Conservation (phyloP, 2,329 filamentous ascomycete species). For the Stemphylium vesicarium region DNA sequence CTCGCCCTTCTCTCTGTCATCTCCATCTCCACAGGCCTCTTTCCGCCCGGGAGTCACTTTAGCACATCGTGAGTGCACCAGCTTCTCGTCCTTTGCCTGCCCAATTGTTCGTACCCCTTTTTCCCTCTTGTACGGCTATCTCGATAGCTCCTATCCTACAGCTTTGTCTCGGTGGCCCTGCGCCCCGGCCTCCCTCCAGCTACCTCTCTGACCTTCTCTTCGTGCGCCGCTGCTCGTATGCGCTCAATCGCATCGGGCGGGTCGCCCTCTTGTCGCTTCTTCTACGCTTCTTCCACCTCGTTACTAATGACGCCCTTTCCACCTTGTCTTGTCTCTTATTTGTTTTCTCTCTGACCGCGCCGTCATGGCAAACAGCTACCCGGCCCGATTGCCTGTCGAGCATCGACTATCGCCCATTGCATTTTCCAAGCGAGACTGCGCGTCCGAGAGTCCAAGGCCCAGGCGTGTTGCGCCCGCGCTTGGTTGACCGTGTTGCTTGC, state of each 20-base stretch:
- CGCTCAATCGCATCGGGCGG: slow-evolving; percentile 41
- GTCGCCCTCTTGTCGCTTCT: slow-evolving; percentile 37
- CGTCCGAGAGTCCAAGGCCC: slow-evolving; percentile 20
- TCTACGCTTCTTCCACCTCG: slow-evolving; percentile 23
- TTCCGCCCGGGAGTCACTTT: slow-evolving; percentile 29
- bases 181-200: slow-evolving; percentile 38
- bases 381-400: slow-evolving; percentile 38
- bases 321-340: slow-evolving; percentile 40
- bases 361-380: slow-evolving; percentile 52
- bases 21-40: slow-evolving; percentile 32
- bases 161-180: slow-evolving; percentile 42
- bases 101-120: slow-evolving; percentile 38
- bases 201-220: slow-evolving; percentile 42
- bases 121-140: slow-evolving; percentile 38
- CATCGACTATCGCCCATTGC: slow-evolving; percentile 28
- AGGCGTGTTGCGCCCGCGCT: slow-evolving; percentile 26
- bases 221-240: slow-evolving; percentile 39
- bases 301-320: slow-evolving; percentile 36
- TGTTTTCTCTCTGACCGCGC: slow-evolving; percentile 50
- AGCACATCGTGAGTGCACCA: slow-evolving; percentile 51
- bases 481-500: slow-evolving; percentile 19
- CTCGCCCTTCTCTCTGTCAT: slow-evolving; percentile 32
- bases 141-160: slow-evolving; percentile 37
- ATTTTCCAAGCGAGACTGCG: slow-evolving; percentile 34
- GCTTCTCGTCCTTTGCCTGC: slow-evolving; percentile 36